Evolutionary conservation across 768 basidiomycete genomes (phyloP).

Genomic region (Russula emetica): DNA sequence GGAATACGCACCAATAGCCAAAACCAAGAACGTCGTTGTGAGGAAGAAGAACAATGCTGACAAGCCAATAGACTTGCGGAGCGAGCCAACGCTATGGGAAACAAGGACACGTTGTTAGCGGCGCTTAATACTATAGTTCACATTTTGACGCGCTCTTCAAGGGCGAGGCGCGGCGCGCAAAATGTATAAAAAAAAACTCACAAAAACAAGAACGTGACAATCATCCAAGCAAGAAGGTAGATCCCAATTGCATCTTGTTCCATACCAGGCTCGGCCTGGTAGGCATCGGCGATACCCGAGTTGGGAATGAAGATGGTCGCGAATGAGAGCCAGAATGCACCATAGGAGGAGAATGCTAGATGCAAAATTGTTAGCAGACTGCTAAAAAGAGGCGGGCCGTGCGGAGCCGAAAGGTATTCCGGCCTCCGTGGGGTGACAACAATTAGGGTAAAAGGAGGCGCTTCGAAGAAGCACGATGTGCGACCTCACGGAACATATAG

Average conservation of each 20-base stretch:
- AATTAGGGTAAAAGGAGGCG: background rate
- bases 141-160: background rate
- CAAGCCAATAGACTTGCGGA: slow-evolving; percentile 49
- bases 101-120: background rate
- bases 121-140: background rate
- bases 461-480: background rate
- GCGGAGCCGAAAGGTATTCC: background rate
- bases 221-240: slow-evolving; percentile 69
- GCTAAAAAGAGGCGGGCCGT: background rate
- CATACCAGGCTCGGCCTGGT: slow-evolving; percentile 36
- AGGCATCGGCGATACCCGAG: slow-evolving; percentile 57
- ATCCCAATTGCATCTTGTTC: slow-evolving; percentile 62
- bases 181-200: slow-evolving; percentile 35
- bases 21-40: slow-evolving; percentile 48
- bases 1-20: slow-evolving; percentile 39
- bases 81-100: slow-evolving; percentile 41
- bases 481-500: background rate
- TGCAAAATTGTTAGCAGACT: slow-evolving; percentile 14
- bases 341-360: slow-evolving; percentile 75
- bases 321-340: slow-evolving; percentile 87
- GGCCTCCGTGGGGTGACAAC: background rate
- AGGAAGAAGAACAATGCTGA: slow-evolving; percentile 51
- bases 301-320: slow-evolving; percentile 68
- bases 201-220: slow-evolving; percentile 68
- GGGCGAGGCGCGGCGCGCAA: background rate